Evolutionary conservation across 2,329 filamentous ascomycete genomes (phyloP).

Genomic region (Exutisphaerella laricina): DNA sequence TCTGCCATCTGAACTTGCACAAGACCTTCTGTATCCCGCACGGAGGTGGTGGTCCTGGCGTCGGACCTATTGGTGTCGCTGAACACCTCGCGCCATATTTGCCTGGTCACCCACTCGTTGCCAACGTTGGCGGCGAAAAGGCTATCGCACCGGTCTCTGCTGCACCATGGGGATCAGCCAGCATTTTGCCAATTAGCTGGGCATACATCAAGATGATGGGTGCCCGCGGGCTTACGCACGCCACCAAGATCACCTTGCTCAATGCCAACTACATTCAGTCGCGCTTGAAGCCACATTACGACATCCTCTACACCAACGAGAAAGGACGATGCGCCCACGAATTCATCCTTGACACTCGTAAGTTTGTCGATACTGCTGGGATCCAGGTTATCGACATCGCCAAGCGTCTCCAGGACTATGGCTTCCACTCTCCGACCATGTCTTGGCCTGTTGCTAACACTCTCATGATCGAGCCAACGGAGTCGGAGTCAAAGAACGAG

Average conservation of each 20-base stretch:
- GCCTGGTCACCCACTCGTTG: conserved; percentile 61
- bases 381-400: conserved; percentile 92
- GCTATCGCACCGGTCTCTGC: conserved; percentile 70
- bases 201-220: conserved; percentile 95
- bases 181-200: conserved; percentile 91
- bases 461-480: conserved; percentile 96
- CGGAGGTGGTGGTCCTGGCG: conserved; percentile 86
- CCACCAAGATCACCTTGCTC: conserved; percentile 86
- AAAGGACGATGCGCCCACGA: conserved; percentile 89
- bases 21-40: conserved; percentile 99
- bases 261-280: conserved; percentile 97
- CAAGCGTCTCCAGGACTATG: conserved; percentile 94
- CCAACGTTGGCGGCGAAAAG: conserved; percentile 49
- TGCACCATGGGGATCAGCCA: conserved; percentile 80
- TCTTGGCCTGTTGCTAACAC: conserved; percentile 93
- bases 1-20: conserved; percentile 95
- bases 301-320: conserved; percentile 88
- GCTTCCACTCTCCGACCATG: conserved; percentile 97
- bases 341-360: conserved; percentile 86
- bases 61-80: conserved; percentile 90
- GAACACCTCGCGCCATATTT: conserved; percentile 70
- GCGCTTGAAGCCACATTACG: conserved; percentile 77
- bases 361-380: conserved; percentile 75
- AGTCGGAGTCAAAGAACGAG: conserved; percentile 87
- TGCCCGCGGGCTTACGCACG: conserved; percentile 72